Evolutionary conservation across 306 rosid genomes (phyloP), one percentile per base, ranked within the genome.

Genomic region (Prunus davidiana): DNA sequence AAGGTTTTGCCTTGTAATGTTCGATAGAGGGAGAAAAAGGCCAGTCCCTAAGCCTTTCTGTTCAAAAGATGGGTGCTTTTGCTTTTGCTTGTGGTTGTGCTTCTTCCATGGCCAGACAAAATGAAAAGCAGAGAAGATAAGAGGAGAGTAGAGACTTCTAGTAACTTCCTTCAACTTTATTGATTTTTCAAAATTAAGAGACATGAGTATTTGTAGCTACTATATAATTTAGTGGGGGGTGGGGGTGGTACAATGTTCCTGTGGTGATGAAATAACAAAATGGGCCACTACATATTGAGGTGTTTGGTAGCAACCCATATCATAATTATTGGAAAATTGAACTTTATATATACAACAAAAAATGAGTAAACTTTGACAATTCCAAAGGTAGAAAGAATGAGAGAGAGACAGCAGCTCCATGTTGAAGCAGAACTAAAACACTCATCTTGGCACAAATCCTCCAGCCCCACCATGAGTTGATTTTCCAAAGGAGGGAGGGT

Each of bases 301-400:
- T 67, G 47, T 79, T 76, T 81, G 74, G 88, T 25, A 63, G 85
- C 76, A 80, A 79, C 87, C 87, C 87, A 32, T 54, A 55, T 71
- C 71, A 80, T 73, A 69, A 83, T 87, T 80, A 86, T 91, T 81
- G 72, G 47, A 45, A 79, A 70, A 54, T 74, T 56, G 60, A 71
- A 64, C 63, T 77, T 61, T 76, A 38, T 88, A 90, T 89, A 83
- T 79, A 89, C 89, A 86, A 79, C 80, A 82, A 86, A 88, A 88
- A 90, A 82, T 85, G 75, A 82, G 78, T 68, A 69, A 76, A 60
- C 3, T 60, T 75, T 68, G 72, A 73, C 75, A 67, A 67, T 71
- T 66, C 86, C 64, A 73, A 75, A 65, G 65, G 71, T 58, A 73
- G 72, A 76, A 82, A 79, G 67, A 83, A 83, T 15, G 67, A 30